phyloP scores from a whole-genome alignment of 306 rosid genomes.

The Abrus pulchellus region DNA sequence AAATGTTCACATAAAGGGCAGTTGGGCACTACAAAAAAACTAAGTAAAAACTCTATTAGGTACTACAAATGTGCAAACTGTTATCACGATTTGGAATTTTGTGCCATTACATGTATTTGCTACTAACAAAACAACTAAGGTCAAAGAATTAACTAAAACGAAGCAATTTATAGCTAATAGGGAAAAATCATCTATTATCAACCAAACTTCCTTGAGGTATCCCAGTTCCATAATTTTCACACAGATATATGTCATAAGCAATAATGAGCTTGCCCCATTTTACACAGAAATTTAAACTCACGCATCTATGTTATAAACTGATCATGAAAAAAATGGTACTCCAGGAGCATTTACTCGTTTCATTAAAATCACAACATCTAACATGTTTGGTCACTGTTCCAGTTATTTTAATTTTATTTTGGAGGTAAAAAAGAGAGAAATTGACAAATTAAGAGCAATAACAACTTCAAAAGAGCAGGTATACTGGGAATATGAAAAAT shows the following conservation, averaged over 20 bases:
- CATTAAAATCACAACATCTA: too few species aligned
- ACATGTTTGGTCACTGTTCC: too few species aligned
- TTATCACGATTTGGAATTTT: not conserved
- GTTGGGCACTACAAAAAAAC: slow-evolving; percentile 17
- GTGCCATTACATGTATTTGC: not conserved
- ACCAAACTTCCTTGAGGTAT: slow-evolving; percentile 18
- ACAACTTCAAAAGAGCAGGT: too few species aligned
- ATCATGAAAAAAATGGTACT: not conserved
- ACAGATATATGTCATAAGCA: slow-evolving; percentile 6
- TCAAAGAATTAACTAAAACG: slow-evolving; percentile 25
- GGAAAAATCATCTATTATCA: slow-evolving; percentile 8
- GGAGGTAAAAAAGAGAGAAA: too few species aligned
- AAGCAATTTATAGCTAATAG: slow-evolving; percentile 17
- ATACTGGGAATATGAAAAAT: too few species aligned
- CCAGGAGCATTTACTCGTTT: too few species aligned
- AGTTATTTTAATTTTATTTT: too few species aligned
- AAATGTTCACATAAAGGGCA: slow-evolving; percentile 15
- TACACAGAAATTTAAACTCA: slow-evolving; percentile 5
- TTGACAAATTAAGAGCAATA: too few species aligned
- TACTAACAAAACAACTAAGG: slow-evolving; percentile 25
- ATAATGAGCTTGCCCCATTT: slow-evolving; percentile 16
- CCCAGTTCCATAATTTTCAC: slow-evolving; percentile 9
- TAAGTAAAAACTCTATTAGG: slow-evolving; percentile 3
- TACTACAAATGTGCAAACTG: not conserved
- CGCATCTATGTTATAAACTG: not conserved